phyloP scores from a whole-genome alignment of 1,139 yeast genomes.

The Debaryomyces fabryi region DNA sequence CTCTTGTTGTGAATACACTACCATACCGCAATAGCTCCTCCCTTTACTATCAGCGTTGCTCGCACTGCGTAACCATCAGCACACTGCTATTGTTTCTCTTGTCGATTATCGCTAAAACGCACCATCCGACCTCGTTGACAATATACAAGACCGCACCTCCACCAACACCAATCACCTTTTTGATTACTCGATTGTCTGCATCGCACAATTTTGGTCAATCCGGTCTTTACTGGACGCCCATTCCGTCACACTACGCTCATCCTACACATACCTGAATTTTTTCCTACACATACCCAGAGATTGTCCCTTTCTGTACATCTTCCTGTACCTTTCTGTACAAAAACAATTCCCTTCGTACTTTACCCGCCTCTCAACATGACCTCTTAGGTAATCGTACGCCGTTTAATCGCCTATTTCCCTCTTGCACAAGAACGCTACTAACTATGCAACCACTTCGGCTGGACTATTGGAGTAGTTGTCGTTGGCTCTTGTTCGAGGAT shows the following conservation, averaged over 20 bases:
- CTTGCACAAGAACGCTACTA: background rate
- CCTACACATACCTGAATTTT: background rate
- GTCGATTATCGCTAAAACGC: conserved; percentile 2
- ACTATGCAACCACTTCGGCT: background rate
- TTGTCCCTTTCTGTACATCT: background rate
- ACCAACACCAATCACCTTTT: background rate
- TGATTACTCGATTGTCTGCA: background rate
- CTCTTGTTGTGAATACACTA: background rate
- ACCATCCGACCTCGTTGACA: background rate
- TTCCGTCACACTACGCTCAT: background rate
- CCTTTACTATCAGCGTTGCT: background rate
- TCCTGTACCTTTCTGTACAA: background rate
- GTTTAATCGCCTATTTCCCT: background rate
- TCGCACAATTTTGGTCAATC: background rate
- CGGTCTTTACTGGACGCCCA: background rate
- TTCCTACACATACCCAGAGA: background rate
- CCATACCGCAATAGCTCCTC: background rate
- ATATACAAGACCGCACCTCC: background rate
- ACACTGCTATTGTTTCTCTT: background rate
- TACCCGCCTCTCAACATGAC: conserved; percentile 2
- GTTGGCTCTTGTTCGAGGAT: background rate
- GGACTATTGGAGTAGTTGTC: background rate
- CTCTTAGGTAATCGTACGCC: conserved; percentile 3
- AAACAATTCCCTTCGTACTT: background rate
- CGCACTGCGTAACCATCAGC: background rate